Percentiles rank a stretch among this genome's conserved stretches.
phyloP scores from a whole-genome alignment of 352 stramenopile genomes.

The Phytophthora melonis region DNA sequence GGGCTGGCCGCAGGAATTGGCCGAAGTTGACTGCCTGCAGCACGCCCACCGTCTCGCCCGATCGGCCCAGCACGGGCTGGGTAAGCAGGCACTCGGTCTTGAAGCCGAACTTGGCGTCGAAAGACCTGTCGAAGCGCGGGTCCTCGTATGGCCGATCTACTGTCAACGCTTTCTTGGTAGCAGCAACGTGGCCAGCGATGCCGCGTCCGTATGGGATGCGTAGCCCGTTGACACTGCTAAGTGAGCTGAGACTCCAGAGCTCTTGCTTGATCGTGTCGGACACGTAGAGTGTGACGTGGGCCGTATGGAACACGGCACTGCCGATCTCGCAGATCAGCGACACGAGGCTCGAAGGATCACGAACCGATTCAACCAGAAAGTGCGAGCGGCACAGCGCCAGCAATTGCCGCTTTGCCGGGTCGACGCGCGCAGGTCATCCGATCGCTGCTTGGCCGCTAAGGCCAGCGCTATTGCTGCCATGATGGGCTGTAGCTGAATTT shows the following conservation, averaged over 20 bases:
- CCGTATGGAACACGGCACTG: constrained; percentile 74
- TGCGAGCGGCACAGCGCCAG: constrained; percentile 71
- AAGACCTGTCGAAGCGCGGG: constrained; percentile 79
- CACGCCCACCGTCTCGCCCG: constrained; percentile 73
- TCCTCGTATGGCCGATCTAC: constrained; percentile 82
- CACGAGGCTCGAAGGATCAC: constrained; percentile 74
- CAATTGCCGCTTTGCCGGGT: constrained; percentile 72
- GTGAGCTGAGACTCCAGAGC: constrained; percentile 76
- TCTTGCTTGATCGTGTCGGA: constrained; percentile 80
- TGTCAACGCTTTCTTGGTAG: constrained; percentile 64
- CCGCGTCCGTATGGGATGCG: constrained; percentile 78
- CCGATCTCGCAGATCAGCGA: constrained; percentile 81
- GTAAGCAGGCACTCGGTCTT: constrained; percentile 82
- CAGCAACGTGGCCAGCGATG: constrained; percentile 78
- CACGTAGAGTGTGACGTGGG: constrained; percentile 76
- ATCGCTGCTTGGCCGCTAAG: constrained; percentile 60
- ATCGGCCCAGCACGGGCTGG: constrained; percentile 75
- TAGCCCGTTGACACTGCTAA: constrained; percentile 77
- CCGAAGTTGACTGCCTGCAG: constrained; percentile 71
- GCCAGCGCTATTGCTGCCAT: constrained; percentile 54
- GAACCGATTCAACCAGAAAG: constrained; percentile 73
- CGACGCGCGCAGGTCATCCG: constrained; percentile 66
- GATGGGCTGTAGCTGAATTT: constrained; percentile 58
- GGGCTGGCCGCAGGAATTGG: constrained; percentile 55
- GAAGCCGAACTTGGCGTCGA: constrained; percentile 87